Percentiles rank a stretch among this genome's conserved stretches.
phyloP scores from a whole-genome alignment of 805 yeast genomes.

The Trichomonascus vanleenenianus region DNA sequence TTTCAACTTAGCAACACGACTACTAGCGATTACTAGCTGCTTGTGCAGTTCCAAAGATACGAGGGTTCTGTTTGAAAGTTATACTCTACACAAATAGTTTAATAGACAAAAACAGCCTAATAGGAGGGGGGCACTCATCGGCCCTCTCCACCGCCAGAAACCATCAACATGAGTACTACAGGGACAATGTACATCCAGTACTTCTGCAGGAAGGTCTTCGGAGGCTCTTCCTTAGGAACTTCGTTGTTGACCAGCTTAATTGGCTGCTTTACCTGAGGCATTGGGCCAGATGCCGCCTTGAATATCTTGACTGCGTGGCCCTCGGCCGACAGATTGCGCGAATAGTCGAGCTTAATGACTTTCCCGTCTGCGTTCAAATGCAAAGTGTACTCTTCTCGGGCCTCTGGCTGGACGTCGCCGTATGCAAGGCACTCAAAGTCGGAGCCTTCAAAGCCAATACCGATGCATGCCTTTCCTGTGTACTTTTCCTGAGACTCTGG shows the following conservation, averaged over 20 bases:
- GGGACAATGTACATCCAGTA: constrained; percentile 26
- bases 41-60: no score
- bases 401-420: neutral
- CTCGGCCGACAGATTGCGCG: constrained; percentile 1
- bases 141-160: constrained; percentile 14
- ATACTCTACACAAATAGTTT: no score
- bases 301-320: neutral
- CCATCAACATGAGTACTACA: constrained; percentile 16
- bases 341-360: constrained; percentile 9
- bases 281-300: constrained; percentile 13
- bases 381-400: neutral
- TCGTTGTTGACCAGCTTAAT: constrained; percentile 22
- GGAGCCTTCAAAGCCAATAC: neutral
- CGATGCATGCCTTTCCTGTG: neutral
- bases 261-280: constrained; percentile 16
- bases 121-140: neutral
- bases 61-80: no score
- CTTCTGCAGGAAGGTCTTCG: constrained; percentile 23
- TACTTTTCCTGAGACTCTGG: neutral
- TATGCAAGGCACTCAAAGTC: neutral
- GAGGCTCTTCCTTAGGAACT: constrained; percentile 17
- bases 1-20: no score
- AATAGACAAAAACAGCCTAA: no score
- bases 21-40: no score
- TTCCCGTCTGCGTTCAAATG: neutral